Evolutionary conservation across 176 grass and related monocot genomes (phyloP), one percentile per base, ranked within the genome.

Genomic region (Hordeum marinum): DNA sequence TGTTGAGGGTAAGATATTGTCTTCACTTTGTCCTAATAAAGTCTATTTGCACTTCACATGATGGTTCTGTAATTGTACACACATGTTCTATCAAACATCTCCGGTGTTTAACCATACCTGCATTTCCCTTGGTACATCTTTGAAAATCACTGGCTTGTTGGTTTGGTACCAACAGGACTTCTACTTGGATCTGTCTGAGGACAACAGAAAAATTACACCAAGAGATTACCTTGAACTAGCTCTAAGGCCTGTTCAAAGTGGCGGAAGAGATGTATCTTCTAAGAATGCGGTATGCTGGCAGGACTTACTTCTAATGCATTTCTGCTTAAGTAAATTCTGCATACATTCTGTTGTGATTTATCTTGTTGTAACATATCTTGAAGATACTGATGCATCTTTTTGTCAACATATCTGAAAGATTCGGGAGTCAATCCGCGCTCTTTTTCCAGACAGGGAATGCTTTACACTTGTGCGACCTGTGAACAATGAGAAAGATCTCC

Each of bases 361-460:
- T 52, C 7, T 72, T 24, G 82, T 61, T 63, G 12, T 70, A 34
- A 72, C 55, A 82, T 77, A 9, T 55, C n/a, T 68, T 36, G 37
- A 36, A 57, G n/a, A 75, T 48, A 63, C 34, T 76, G 72, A 79
- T 29, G 37, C 58, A 39, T 63, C 55, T 75, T 48, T 78, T 17
- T 91, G 59, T 78, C 64, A 48, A 58, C 60, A 78, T 45, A 29
- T 90, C 66, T 87, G 76, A 23, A 83, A 91, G 89, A 99, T 99
- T 83, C 93, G 96, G 61, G 93, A 99, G 73, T 99, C 96, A 11
- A 96, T 99, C 72, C 91, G 96, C 42, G 84, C 93, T 72, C 87
- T 99, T 80, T 99, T 99, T 78, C 96, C 96, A 40, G 96, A 99
- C 86, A 90, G 96, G 69, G 96, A 99, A 81, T 96, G 96, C 77